Evolutionary conservation across 2,329 filamentous ascomycete species (phyloP).

Genomic region (Cladophialophora chaetospira): DNA sequence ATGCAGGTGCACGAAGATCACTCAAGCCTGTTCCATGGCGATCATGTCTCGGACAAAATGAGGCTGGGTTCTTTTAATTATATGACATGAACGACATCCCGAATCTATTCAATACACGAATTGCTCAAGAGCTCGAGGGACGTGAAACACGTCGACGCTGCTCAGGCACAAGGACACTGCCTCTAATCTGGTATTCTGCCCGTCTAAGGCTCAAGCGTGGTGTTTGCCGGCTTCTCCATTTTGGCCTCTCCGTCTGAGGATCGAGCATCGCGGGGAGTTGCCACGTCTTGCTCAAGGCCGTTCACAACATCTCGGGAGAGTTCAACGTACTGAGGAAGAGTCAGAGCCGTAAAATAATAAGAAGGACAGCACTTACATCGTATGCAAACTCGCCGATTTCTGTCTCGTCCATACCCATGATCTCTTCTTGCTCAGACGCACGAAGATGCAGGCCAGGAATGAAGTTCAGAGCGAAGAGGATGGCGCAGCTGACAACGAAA

Average conservation of each 20-base stretch:
- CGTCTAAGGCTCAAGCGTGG: background rate
- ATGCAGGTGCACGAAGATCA: background rate
- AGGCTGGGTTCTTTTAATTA: background rate
- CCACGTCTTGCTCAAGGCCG: constrained; percentile 35
- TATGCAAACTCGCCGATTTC: constrained; percentile 83
- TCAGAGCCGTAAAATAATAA: constrained; percentile 6
- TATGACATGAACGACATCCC: background rate
- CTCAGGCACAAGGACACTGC: background rate
- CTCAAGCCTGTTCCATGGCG: background rate
- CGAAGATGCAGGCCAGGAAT: constrained; percentile 61
- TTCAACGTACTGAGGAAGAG: constrained; percentile 71
- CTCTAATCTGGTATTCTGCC: background rate
- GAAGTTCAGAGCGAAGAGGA: constrained; percentile 59
- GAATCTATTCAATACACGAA: constrained; percentile 3
- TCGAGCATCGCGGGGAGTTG: constrained; percentile 4
- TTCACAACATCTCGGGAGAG: constrained; percentile 69
- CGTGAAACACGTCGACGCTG: background rate
- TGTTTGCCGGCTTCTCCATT: constrained; percentile 7
- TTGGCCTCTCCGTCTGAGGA: constrained; percentile 19
- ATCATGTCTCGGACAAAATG: background rate
- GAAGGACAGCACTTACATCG: constrained; percentile 44
- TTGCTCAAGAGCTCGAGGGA: background rate
- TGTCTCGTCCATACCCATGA: constrained; percentile 65
- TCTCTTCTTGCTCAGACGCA: constrained; percentile 58
- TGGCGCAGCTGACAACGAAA: constrained; percentile 54